Base-by-base conservation (phyloP, 257 asterid genomes). In the Ophiorrhiza pumila region DNA sequence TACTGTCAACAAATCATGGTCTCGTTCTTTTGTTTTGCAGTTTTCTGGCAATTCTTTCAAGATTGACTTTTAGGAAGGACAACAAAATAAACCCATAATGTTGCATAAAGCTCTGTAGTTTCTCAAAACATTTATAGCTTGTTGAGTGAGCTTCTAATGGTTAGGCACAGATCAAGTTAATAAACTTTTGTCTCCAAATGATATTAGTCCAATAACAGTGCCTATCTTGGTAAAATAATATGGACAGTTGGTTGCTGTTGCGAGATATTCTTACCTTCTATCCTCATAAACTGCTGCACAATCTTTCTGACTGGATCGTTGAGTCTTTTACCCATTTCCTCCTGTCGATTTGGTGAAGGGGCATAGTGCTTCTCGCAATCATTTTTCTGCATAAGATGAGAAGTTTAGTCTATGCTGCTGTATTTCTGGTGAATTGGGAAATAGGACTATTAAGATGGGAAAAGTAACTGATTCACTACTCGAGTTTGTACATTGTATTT, bases 211-310 rank as follows among this genome's bases (percentile, higher is more conserved):
- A 50, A 25, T 32, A 49, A 41, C 4, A 8, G 34, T 6, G 37
- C 73, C 22, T 20, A 34, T 53, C 42, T 55, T 56, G 43, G 68
- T 8, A 50, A 50, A 50, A 57, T 42, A 58, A 41, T 72, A 29
- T 61, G 45, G 32, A 31, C 31, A 20, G 23, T 34, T 20, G 22
- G 46, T 58, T 35, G 8, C 59, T 29, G 27, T 29, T 58, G 41
- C 2, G 25, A 50, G 60, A 14, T 20, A 41, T 56, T 73, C 84
- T 79, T 82, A 89, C 97, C 97, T 89, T 91, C 97, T 63, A 91
- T 89, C 80, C 83, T 86, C 95, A 89, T 88, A 83, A 91, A 91
- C 65, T 89, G 89, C 45, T 86, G 93, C 72, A 91, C 87, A 66
- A 83, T 87, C 80, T 75, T 80, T 76, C 85, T 77, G 13, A 74